Conservation (phyloP, 2,329 filamentous ascomycete genomes). For the Phialocephala subalpina region DNA sequence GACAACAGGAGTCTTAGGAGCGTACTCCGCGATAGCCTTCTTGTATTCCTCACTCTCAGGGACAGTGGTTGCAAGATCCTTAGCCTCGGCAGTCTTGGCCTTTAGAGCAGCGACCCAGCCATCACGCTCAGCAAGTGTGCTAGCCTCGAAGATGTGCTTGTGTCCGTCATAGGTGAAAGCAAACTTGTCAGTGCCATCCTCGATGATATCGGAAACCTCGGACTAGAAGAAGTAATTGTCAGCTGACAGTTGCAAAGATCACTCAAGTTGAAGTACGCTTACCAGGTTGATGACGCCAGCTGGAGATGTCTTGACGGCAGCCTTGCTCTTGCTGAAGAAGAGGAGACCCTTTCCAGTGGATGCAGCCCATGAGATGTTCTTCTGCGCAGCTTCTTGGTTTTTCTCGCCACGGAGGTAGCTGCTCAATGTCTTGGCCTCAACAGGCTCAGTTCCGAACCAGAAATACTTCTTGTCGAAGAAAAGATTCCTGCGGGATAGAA, state of each 20-base stretch:
- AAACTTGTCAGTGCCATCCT: constrained; percentile 85
- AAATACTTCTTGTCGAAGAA: constrained; percentile 92
- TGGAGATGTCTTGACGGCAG: constrained; percentile 81
- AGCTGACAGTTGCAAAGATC: constrained; percentile 33
- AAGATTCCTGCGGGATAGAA: constrained; percentile 70
- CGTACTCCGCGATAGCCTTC: constrained; percentile 50
- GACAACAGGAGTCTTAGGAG: constrained; percentile 51
- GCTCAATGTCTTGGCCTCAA: constrained; percentile 77
- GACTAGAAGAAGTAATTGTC: constrained; percentile 50
- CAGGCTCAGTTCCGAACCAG: constrained; percentile 78
- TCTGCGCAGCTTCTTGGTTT: constrained; percentile 73
- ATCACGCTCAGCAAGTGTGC: constrained; percentile 78
- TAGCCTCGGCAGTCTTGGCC: constrained; percentile 83
- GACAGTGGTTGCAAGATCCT: constrained; percentile 77
- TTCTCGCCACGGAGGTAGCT: constrained; percentile 90
- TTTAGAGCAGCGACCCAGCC: constrained; percentile 90
- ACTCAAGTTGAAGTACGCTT: constrained; percentile 47
- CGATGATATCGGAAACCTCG: constrained; percentile 68
- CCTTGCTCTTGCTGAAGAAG: constrained; percentile 77
- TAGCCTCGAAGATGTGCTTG: constrained; percentile 94
- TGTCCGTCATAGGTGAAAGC: constrained; percentile 83
- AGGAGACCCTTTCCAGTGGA: constrained; percentile 96
- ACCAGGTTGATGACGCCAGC: constrained; percentile 87
- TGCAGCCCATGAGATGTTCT: constrained; percentile 86
- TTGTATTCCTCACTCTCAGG: constrained; percentile 88